Percentiles rank a stretch among this genome's conserved stretches.
These are phyloP conservation scores for Ustilago loliicola DNA, from an alignment of 1,284 basidiomycete genomes.

Conservation along the genomic window DNA sequence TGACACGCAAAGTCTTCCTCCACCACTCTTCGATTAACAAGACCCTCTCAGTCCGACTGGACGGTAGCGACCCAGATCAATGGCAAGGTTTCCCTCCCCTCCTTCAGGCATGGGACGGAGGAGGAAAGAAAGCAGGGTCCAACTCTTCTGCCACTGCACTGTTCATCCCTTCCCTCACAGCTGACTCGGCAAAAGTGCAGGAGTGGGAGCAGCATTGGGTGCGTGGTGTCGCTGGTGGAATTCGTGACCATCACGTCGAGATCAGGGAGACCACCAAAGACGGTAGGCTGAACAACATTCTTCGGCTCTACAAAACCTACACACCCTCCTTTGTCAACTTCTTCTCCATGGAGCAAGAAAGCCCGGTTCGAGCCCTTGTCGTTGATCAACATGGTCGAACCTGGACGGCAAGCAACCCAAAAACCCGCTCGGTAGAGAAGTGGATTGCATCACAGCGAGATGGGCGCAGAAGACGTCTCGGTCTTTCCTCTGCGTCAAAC, in stretches of 20 bases:
- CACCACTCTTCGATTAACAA: constrained; percentile 49
- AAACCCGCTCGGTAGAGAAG: constrained; percentile 31
- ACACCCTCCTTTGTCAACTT: constrained; percentile 57
- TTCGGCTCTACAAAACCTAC: constrained; percentile 44
- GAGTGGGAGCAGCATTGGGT: constrained; percentile 64
- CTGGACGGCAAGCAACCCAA: constrained; percentile 50
- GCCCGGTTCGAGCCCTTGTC: constrained; percentile 39
- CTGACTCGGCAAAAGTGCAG: constrained; percentile 25
- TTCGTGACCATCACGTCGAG: constrained; percentile 35
- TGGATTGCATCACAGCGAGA: constrained; percentile 44
- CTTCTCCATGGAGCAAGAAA: constrained; percentile 24
- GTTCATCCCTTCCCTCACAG: constrained; percentile 26
- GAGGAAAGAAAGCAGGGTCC: constrained; percentile 41
- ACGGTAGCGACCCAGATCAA: constrained; percentile 34
- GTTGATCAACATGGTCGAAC: constrained; percentile 47
- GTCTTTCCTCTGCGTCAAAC: neutral
- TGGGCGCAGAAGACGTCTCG: constrained; percentile 32
- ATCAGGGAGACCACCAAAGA: neutral
- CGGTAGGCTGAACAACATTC: constrained; percentile 21
- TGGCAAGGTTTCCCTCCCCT: constrained; percentile 51
- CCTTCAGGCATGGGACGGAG: constrained; percentile 48
- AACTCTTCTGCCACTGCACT: constrained; percentile 44
- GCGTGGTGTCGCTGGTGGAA: constrained; percentile 35
- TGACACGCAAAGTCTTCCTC: constrained; percentile 34
- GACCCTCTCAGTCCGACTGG: constrained; percentile 38